Percentiles rank a stretch among this genome's conserved stretches.
Evolutionary conservation across 2,329 filamentous ascomycete species (phyloP).

Genomic region (Tolypocladium album): DNA sequence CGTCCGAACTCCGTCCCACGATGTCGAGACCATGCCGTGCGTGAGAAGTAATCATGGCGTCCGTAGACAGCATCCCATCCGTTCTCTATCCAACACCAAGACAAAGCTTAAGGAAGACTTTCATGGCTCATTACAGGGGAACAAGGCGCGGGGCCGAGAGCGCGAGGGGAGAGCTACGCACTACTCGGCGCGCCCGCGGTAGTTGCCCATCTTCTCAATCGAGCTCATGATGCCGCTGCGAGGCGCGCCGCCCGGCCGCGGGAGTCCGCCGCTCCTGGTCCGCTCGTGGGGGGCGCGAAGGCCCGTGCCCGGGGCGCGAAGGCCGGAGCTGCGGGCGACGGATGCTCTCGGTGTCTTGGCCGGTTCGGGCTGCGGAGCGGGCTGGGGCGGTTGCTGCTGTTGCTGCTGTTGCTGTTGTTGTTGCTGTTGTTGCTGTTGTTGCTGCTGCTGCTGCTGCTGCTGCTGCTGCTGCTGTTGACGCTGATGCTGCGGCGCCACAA

Average conservation of each 20-base stretch:
- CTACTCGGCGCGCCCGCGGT: slow-evolving; percentile 23
- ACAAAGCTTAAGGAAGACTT: not conserved
- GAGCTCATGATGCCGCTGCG: slow-evolving; percentile 71
- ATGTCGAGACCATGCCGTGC: not conserved
- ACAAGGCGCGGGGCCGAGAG: not conserved
- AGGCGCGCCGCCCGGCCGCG: slow-evolving; percentile 34
- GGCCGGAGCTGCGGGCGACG: slow-evolving; percentile 42
- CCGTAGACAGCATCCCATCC: not conserved
- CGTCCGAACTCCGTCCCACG: not conserved
- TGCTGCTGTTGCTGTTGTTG: slow-evolving; percentile 7
- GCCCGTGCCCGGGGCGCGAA: slow-evolving; percentile 48
- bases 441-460: slow-evolving; percentile 7
- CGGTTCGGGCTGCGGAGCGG: slow-evolving; percentile 9
- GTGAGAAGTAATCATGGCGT: not conserved
- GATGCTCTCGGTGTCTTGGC: slow-evolving; percentile 32
- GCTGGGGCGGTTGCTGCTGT: slow-evolving; percentile 8
- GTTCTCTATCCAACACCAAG: not conserved
- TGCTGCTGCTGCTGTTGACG: slow-evolving; percentile 5
- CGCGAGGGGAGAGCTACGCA: not conserved
- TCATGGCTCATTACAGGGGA: not conserved
- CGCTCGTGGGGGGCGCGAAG: slow-evolving; percentile 32
- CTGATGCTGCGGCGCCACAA: slow-evolving; percentile 17
- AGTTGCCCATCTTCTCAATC: slow-evolving; percentile 77
- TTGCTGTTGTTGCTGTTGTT: slow-evolving; percentile 8
- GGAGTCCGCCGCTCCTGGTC: slow-evolving; percentile 33